These are phyloP conservation scores for Fusarium citri DNA, from an alignment of 2,329 filamentous ascomycete genomes.

Conservation along the genomic window DNA sequence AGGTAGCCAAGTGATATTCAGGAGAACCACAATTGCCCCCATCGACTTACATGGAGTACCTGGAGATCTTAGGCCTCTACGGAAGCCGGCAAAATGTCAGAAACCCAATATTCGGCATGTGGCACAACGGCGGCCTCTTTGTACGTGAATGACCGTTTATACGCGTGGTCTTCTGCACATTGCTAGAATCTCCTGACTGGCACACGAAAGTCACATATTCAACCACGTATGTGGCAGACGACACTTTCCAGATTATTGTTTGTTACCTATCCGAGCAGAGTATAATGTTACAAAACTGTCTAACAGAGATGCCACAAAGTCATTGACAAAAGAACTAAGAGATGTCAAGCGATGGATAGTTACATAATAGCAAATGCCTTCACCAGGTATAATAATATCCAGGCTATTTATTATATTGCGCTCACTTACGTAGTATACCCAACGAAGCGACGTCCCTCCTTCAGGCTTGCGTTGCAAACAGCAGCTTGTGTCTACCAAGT, in stretches of 20 bases:
- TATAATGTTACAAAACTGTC: neutral
- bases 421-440: neutral
- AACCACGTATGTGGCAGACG: neutral
- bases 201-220: conserved; percentile 1
- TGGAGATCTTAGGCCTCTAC: conserved; percentile 17
- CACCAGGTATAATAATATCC: neutral
- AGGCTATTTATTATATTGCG: neutral
- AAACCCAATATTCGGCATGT: conserved; percentile 14
- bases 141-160: neutral
- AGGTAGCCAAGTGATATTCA: conserved; percentile 35
- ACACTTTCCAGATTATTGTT: neutral
- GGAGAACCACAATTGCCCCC: conserved; percentile 15
- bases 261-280: neutral
- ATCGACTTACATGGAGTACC: conserved; percentile 16
- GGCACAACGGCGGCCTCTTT: conserved; percentile 19
- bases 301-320: neutral
- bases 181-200: neutral
- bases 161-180: conserved; percentile 16
- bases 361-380: neutral
- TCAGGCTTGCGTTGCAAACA: neutral
- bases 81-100: conserved; percentile 11
- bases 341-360: neutral
- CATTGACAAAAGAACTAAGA: neutral
- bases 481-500: neutral
- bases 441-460: neutral